Evolutionary conservation across 2,329 filamentous ascomycete species (phyloP).

Genomic region (Penicillium sp.): DNA sequence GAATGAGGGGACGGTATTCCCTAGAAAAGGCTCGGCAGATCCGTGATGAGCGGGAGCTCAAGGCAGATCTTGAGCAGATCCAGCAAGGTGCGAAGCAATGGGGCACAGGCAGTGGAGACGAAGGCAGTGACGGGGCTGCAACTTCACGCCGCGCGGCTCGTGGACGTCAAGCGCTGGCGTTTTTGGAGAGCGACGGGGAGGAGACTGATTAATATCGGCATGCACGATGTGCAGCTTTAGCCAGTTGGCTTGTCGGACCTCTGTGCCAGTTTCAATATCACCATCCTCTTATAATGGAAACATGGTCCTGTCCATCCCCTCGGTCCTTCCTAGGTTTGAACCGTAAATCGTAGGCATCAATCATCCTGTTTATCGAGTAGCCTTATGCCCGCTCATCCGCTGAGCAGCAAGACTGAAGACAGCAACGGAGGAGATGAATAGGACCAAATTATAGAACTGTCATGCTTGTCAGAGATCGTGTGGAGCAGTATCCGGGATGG

Average conservation of each 20-base stretch:
- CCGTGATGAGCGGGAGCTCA: conserved; percentile 81
- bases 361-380: conserved; percentile 33
- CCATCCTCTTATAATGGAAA: conserved; percentile 9
- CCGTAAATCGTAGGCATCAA: neutral
- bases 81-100: conserved; percentile 78
- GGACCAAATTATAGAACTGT: conserved; percentile 91
- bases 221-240: neutral
- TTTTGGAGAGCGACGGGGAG: conserved; percentile 70
- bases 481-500: neutral
- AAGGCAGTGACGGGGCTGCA: conserved; percentile 40
- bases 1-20: conserved; percentile 88
- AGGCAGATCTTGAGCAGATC: conserved; percentile 80
- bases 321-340: neutral
- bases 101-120: conserved; percentile 59
- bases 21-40: conserved; percentile 82
- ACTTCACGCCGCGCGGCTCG: conserved; percentile 43
- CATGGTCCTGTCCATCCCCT: conserved; percentile 4
- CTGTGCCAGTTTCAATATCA: neutral
- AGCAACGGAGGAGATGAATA: conserved; percentile 95
- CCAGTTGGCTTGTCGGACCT: neutral
- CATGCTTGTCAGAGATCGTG: conserved; percentile 9
- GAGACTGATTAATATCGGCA: conserved; percentile 50
- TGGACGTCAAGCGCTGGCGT: conserved; percentile 53
- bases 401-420: conserved; percentile 93
- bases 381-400: conserved; percentile 62